A percentile compares a stretch with the other conserved stretches of the same genome.
Evolutionary conservation across 23 red algal genomes (phyloP).

Genomic region (Gracilaria domingensis): DNA sequence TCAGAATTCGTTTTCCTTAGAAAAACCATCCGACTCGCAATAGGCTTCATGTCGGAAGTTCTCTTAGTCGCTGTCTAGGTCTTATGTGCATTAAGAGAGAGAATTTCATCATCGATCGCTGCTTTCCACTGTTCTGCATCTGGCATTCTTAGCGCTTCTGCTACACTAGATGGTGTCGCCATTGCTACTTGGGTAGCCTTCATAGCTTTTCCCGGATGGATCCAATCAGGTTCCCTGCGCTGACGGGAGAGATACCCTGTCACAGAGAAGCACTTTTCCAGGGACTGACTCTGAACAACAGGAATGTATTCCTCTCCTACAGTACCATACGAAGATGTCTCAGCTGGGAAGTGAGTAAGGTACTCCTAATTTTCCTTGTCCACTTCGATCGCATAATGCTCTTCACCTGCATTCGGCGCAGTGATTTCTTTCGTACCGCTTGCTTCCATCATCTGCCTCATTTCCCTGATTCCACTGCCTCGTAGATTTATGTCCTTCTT

Average conservation of each 20-base stretch:
- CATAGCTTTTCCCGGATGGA: not conserved
- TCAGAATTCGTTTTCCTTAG: slow-evolving; percentile 28
- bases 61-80: slow-evolving; percentile 2
- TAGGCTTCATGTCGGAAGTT: not conserved
- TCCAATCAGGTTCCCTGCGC: not conserved
- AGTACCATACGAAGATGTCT: no score
- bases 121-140: slow-evolving; percentile 37
- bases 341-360: no score
- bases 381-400: not conserved
- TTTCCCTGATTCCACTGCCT: not conserved
- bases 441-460: not conserved
- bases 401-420: no score
- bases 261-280: not conserved
- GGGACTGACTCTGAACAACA: not conserved
- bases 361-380: no score
- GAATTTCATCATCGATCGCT: slow-evolving; percentile 32
- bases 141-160: not conserved
- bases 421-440: no score
- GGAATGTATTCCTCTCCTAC: not conserved
- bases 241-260: not conserved
- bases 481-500: no score
- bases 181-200: not conserved
- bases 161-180: not conserved
- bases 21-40: slow-evolving; percentile 40
- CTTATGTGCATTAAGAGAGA: slow-evolving; percentile 2